These are phyloP conservation scores for Petunia hybrid DNA, from an alignment of 305 asterid genomes.

Conservation along the genomic window DNA sequence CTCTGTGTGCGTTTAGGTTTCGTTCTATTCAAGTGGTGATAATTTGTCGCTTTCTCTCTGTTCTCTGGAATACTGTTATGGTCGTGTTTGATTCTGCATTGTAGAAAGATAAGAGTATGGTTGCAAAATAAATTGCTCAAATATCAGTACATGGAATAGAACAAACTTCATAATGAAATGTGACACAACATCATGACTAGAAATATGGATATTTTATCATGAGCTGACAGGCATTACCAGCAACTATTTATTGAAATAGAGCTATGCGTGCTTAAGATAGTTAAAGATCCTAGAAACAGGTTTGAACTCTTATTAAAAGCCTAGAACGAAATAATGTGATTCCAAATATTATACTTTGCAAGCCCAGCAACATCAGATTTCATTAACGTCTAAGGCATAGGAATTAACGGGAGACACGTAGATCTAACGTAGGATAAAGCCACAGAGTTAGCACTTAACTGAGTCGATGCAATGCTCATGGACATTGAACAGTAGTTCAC, in stretches of 20 bases:
- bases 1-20: neutral
- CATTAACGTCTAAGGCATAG: neutral
- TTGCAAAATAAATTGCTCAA: neutral
- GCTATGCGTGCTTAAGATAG: neutral
- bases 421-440: neutral
- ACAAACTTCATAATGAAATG: neutral
- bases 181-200: slow-evolving; percentile 6
- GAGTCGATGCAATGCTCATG: neutral
- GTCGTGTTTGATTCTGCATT: slow-evolving; percentile 5
- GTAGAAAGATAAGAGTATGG: neutral
- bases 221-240: neutral
- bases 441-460: neutral
- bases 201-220: slow-evolving; percentile 14
- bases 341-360: neutral
- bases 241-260: neutral
- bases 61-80: neutral
- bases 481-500: slow-evolving; percentile 6
- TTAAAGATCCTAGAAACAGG: neutral
- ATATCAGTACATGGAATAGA: neutral
- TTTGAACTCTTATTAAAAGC: slow-evolving; percentile 1
- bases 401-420: neutral
- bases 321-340: neutral
- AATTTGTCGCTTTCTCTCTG: neutral
- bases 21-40: neutral
- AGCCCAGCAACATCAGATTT: slow-evolving; percentile 12